phyloP scores from a whole-genome alignment of 805 yeast species.

The Hagleromyces aurorensis region DNA sequence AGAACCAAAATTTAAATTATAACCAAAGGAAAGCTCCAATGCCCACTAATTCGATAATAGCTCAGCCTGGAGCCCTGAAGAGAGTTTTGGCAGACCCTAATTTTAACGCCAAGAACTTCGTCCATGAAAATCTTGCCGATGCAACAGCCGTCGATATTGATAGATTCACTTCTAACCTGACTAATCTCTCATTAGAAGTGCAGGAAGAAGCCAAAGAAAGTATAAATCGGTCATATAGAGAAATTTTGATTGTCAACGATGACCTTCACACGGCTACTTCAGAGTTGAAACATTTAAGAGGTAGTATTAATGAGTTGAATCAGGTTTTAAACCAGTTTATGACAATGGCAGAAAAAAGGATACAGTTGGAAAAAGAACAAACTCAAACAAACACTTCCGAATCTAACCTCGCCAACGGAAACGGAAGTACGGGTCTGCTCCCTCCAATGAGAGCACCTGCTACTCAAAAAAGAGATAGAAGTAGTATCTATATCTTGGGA shows the following conservation, averaged over 20 bases:
- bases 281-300: conserved; percentile 55
- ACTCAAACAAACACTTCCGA: conserved; percentile 4
- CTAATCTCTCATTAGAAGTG: conserved; percentile 41
- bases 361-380: conserved; percentile 27
- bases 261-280: conserved; percentile 57
- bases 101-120: conserved; percentile 43
- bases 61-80: conserved; percentile 23
- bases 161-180: conserved; percentile 51
- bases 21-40: conserved; percentile 5
- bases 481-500: conserved; percentile 64
- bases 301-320: conserved; percentile 50
- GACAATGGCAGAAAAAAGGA: conserved; percentile 50
- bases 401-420: conserved; percentile 4
- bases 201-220: conserved; percentile 50
- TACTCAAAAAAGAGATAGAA: conserved; percentile 42
- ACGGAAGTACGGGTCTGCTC: conserved; percentile 12
- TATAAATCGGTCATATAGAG: conserved; percentile 55
- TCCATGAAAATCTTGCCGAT: conserved; percentile 44
- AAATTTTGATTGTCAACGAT: conserved; percentile 49
- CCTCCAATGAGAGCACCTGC: conserved; percentile 18
- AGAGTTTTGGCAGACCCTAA: conserved; percentile 32
- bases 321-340: conserved; percentile 52
- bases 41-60: not conserved
- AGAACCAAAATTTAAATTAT: conserved; percentile 7
- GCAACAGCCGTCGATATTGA: conserved; percentile 70